phyloP scores from a whole-genome alignment of 139 green algal genomes.

The Haematococcus sp. region DNA sequence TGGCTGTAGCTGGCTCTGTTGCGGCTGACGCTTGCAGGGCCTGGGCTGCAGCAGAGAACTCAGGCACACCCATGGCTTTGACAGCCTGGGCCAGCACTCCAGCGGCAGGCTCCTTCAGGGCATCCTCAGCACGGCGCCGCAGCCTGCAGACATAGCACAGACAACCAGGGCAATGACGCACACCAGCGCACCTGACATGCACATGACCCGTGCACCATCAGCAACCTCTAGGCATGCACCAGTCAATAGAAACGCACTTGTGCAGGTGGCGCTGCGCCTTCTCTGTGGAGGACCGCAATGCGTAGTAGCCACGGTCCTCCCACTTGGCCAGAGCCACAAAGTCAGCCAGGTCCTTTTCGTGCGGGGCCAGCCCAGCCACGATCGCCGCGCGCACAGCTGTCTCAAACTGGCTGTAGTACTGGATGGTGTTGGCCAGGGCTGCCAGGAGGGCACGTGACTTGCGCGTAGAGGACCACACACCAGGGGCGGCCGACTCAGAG shows the following conservation, averaged over 20 bases:
- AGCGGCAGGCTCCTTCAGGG: conserved; percentile 48
- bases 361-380: conserved; percentile 45
- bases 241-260: conserved; percentile 28
- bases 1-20: neutral
- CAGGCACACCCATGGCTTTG: conserved; percentile 41
- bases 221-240: too few species aligned
- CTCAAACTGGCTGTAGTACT: conserved; percentile 87
- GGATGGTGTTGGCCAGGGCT: conserved; percentile 67
- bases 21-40: neutral
- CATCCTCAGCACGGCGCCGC: conserved; percentile 46
- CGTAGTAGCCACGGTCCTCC: conserved; percentile 95
- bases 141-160: conserved; percentile 25
- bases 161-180: too few species aligned
- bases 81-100: conserved; percentile 42
- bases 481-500: neutral
- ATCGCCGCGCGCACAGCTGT: conserved; percentile 53
- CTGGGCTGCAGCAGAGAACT: conserved; percentile 37
- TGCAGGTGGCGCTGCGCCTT: conserved; percentile 89
- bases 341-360: conserved; percentile 87
- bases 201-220: too few species aligned
- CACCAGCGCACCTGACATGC: too few species aligned
- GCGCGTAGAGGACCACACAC: neutral
- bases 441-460: conserved; percentile 19
- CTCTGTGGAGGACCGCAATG: conserved; percentile 74
- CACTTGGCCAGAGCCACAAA: conserved; percentile 95